These are phyloP conservation scores for Omphalea diandra DNA, from an alignment of 441 rosid genomes.

Conservation along the genomic window DNA sequence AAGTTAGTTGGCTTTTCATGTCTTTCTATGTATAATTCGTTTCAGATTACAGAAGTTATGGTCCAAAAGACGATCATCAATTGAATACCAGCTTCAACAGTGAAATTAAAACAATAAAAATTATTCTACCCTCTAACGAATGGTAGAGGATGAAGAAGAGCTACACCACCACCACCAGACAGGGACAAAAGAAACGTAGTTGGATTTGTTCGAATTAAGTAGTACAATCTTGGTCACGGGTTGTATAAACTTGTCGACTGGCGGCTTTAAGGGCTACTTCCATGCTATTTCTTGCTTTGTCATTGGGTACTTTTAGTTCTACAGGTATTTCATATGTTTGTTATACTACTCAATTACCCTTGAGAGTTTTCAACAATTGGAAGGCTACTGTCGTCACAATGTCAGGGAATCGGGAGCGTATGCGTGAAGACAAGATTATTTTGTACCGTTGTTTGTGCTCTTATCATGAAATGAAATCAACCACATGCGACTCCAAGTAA, in stretches of 20 bases:
- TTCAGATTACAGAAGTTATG: not conserved
- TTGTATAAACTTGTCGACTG: not conserved
- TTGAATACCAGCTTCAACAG: too few species aligned
- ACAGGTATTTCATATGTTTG: not conserved
- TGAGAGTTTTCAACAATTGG: not conserved
- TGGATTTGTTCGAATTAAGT: too few species aligned
- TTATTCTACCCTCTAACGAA: not conserved
- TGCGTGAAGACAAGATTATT: not conserved
- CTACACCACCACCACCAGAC: too few species aligned
- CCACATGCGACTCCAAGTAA: too few species aligned
- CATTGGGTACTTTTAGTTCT: not conserved
- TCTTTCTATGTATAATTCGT: not conserved
- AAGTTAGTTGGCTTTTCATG: conserved; percentile 41
- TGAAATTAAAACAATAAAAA: too few species aligned
- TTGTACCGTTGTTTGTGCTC: not conserved
- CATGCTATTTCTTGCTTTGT: conserved; percentile 1
- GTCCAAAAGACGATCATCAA: too few species aligned
- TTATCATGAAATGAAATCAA: not conserved
- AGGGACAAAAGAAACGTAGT: conserved; percentile 1
- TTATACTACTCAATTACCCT: not conserved
- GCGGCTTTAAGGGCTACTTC: conserved; percentile 13
- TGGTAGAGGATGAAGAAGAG: not conserved
- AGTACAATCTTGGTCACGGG: conserved; percentile 9
- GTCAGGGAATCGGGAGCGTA: not conserved
- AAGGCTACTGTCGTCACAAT: not conserved